Conservation (phyloP, 192 early-diverging fungal genomes). For the Entrophospora sp. region DNA sequence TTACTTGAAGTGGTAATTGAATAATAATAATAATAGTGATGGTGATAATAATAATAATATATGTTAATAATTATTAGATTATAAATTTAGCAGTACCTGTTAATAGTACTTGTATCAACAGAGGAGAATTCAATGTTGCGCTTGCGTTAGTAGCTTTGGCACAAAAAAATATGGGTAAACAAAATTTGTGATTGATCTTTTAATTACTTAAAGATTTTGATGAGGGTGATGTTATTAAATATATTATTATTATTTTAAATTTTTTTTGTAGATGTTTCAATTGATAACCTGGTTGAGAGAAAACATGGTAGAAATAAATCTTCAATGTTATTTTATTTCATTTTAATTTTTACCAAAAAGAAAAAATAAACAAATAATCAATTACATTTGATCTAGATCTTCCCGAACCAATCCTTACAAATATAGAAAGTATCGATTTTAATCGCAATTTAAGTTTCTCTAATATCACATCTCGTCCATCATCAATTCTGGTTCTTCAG, state of each 20-base stretch:
- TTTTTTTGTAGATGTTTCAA: slow-evolving; percentile 39
- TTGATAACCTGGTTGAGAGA: slow-evolving; percentile 56
- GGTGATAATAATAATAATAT: background rate
- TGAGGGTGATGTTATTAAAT: background rate
- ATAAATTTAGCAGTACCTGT: slow-evolving; percentile 38
- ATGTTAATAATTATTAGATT: slow-evolving; percentile 28
- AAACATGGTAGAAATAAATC: slow-evolving; percentile 39
- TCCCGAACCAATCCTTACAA: slow-evolving; percentile 50
- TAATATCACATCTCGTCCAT: slow-evolving; percentile 19
- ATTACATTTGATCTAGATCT: slow-evolving; percentile 32
- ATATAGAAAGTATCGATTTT: slow-evolving; percentile 41
- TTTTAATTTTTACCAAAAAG: too few species aligned
- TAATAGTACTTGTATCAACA: slow-evolving; percentile 37
- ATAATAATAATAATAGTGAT: too few species aligned
- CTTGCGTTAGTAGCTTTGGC: slow-evolving; percentile 62
- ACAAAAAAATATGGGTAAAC: slow-evolving; percentile 68
- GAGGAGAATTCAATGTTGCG: slow-evolving; percentile 63
- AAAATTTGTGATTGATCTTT: background rate
- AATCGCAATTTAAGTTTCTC: slow-evolving; percentile 20
- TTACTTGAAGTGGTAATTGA: too few species aligned
- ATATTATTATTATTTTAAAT: background rate
- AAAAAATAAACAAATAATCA: background rate
- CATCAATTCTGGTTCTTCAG: slow-evolving; percentile 23
- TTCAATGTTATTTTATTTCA: background rate
- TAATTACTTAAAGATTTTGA: background rate